A percentile compares a stretch with the other conserved stretches of the same genome.
Evolutionary conservation across 192 early-diverging fungal species (phyloP).

Genomic region (Mortierella antarctica): DNA sequence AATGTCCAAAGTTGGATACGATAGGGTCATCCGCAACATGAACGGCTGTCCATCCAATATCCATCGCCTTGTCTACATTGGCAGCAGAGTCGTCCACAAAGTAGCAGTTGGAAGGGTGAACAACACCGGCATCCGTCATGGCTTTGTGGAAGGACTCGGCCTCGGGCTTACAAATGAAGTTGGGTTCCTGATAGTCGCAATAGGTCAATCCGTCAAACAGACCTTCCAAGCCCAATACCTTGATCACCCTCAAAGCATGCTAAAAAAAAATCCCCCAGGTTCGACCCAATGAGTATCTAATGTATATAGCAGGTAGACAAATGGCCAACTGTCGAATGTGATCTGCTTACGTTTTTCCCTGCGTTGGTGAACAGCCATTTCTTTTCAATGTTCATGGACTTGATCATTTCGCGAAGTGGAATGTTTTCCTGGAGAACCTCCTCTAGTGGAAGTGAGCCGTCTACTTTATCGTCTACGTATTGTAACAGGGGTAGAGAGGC

Average conservation of each 20-base stretch:
- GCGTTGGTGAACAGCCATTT: constrained; percentile 90
- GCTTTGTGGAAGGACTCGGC: constrained; percentile 63
- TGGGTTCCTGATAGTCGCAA: constrained; percentile 73
- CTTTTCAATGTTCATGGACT: constrained; percentile 57
- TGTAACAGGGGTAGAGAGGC: not conserved
- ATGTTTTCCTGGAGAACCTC: constrained; percentile 68
- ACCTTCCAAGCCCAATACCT: constrained; percentile 70
- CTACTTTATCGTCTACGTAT: constrained; percentile 65
- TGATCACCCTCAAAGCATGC: constrained; percentile 77
- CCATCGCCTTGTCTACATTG: constrained; percentile 74
- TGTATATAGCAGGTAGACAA: not conserved
- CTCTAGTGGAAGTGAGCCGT: constrained; percentile 75
- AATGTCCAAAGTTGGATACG: constrained; percentile 58
- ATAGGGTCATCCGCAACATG: constrained; percentile 60
- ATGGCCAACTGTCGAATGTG: not conserved
- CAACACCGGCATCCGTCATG: constrained; percentile 74
- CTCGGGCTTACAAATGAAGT: constrained; percentile 83
- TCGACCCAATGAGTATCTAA: not conserved
- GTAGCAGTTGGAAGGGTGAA: constrained; percentile 67
- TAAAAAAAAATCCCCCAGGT: constrained; percentile 25
- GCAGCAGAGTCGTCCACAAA: constrained; percentile 80
- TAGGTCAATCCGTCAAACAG: constrained; percentile 82
- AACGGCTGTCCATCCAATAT: constrained; percentile 62
- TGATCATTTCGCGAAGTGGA: constrained; percentile 71
- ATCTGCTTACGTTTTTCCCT: constrained; percentile 59